Evolutionary conservation across 176 grass and related monocot genomes (phyloP), one percentile per base, ranked within the genome.

Genomic region (Carex littledalei): DNA sequence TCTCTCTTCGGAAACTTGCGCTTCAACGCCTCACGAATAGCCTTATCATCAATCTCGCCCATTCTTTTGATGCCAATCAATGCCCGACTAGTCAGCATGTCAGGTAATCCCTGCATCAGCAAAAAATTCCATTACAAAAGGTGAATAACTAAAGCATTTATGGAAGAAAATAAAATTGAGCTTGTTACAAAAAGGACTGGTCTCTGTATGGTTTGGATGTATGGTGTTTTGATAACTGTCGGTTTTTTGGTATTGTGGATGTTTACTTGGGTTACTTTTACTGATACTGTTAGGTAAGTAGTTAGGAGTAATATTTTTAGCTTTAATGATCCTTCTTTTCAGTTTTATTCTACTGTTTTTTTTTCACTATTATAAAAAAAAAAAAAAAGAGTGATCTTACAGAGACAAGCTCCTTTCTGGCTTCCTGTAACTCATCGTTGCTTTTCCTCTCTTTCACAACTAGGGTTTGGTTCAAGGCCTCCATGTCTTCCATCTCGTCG

Each of bases 11-110:
- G 4, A 24, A 54, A 83, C 81, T 85, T 90, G 15, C 32, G 24
- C 77, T 82, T 91, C 73, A 91, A 98, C 47, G 87, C 87, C 85
- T 56, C 66, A 77, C 64, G 3, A 80, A 98, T 94, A 54, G 84
- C 81, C 83, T 90, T 94, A 1, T 75, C 17, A 78, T 98, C 95
- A 83, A 94, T 86, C 50, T 91, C 91, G 60, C 95, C 92, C 92
- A 93, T 94, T 72, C 86, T 93, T 54, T 90, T 98, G 16, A 98
- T 90, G 29, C 89, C 92, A 76, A 98, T 83, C 15, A 4, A 13
- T 32, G 86, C 57, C 21, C 89, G 84, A 52, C 10, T 18, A 84
- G 22, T 47, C 53, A 74, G 32, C 67, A 88, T 78, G 11, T 94
- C 68, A 12, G 13, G 8, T 72, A 97, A 81, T 10, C 43, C 87